Base-by-base conservation (phyloP, 169 alveolate genomes). In the Cryptosporidium tyzzeri region DNA sequence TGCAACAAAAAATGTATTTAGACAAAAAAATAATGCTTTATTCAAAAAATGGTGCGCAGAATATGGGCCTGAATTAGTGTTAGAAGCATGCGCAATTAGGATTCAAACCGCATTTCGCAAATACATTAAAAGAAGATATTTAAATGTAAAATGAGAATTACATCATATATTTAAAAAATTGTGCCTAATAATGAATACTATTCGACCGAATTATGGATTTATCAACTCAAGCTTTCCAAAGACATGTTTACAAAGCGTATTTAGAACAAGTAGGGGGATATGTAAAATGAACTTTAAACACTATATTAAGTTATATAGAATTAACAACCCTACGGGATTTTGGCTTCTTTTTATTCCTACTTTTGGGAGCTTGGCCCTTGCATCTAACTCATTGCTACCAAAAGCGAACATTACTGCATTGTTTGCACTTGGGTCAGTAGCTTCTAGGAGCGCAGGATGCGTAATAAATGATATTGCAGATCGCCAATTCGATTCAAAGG, bases 391-490 rank as follows among this genome's bases (percentile, higher is more conserved):
- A 39, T 7, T 41, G 18, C 7, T 45, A 9, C 84, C 67, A 29
- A 45, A 70, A 6, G 33, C 39, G 16, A 44, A 44, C 10, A 3
- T 39, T 12, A 3, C 39, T 0, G 29, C 10, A 29, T 44, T 45
- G 26, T 91, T 84, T 69, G 50, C 74, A 7, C 33, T 70, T n/a
- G 93, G 93, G 21, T 71, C 92, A 9, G 31, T 92, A 21, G 69
- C 84, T 39, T 71, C 73, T 84, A 53, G 93, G 21, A 84, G 91
- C 10, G 69, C 92, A 1, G 93, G 93, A 9, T 95, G 98, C 69
- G 92, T 96, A 23, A 91, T 95, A 0, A 95, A 95, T 73, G 97
- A 95, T 71, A 45, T 95, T 21, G 92, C 89, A 45, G 98, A 95
- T 70, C 71, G 86, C 51, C 59, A 92, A 8, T 48, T 93, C 18